phyloP scores from a whole-genome alignment of 106 monocot genomes.

The Hemerocallis citrina region DNA sequence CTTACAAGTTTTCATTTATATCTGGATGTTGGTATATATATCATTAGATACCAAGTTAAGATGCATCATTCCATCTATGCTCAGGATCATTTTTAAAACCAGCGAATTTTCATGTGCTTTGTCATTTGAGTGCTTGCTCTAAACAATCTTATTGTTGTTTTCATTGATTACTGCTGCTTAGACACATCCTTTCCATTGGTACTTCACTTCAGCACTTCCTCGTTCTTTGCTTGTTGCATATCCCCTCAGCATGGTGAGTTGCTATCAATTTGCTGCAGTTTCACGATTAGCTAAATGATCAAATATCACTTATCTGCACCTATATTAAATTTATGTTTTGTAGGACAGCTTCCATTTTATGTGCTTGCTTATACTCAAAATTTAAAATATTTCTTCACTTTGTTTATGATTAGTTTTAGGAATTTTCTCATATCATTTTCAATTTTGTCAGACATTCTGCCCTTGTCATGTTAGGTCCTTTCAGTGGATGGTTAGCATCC shows the following conservation, averaged over 20 bases:
- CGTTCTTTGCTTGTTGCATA: slow-evolving; percentile 76
- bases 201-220: slow-evolving; percentile 92
- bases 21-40: background rate
- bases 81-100: background rate
- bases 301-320: background rate
- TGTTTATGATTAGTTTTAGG: no score
- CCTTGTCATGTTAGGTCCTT: no score
- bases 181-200: slow-evolving; percentile 92
- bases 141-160: background rate
- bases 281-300: background rate
- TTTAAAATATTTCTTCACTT: no score
- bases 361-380: background rate
- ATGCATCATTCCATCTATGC: background rate
- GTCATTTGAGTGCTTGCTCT: background rate
- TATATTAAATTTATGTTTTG: background rate
- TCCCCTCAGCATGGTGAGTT: slow-evolving; percentile 74
- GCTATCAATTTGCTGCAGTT: no score
- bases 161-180: slow-evolving; percentile 28
- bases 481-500: no score
- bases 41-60: background rate
- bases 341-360: background rate
- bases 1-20: background rate
- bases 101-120: background rate
- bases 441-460: no score
- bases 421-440: no score